These are phyloP conservation scores for Fremontodendron californicum DNA, from an alignment of 345 rosid genomes.

Conservation along the genomic window DNA sequence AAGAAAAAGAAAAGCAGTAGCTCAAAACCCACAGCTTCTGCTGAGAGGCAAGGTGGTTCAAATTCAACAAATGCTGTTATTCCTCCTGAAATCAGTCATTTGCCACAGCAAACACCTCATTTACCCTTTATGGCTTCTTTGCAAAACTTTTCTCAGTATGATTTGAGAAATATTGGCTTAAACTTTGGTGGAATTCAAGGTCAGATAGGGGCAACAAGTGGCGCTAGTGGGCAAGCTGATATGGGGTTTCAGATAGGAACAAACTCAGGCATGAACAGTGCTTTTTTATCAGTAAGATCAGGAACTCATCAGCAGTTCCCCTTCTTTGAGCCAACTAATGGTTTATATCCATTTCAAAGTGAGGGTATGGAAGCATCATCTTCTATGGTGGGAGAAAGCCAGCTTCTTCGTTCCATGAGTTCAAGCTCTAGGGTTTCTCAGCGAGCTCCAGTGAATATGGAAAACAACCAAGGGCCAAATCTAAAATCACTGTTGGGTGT, in stretches of 20 bases:
- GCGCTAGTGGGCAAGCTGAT: conserved; percentile 25
- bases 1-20: conserved; percentile 50
- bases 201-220: conserved; percentile 28
- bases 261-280: conserved; percentile 27
- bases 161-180: conserved; percentile 48
- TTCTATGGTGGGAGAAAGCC: conserved; percentile 31
- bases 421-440: conserved; percentile 57
- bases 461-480: conserved; percentile 36
- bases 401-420: conserved; percentile 22
- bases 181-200: conserved; percentile 42
- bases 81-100: conserved; percentile 39
- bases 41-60: conserved; percentile 31
- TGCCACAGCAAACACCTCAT: conserved; percentile 34
- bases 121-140: conserved; percentile 51
- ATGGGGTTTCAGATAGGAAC: conserved; percentile 49
- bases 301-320: conserved; percentile 43
- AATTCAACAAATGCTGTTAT: conserved; percentile 27
- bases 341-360: conserved; percentile 37
- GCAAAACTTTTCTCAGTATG: conserved; percentile 38
- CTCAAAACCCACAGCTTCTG: conserved; percentile 35
- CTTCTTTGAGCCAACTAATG: conserved; percentile 40
- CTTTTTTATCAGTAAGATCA: conserved; percentile 26
- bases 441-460: conserved; percentile 50
- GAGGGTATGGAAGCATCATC: conserved; percentile 40
- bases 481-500: conserved; percentile 31